Evolutionary conservation across 2,329 filamentous ascomycete genomes (phyloP).

Genomic region (Botryosphaeria dothidea): DNA sequence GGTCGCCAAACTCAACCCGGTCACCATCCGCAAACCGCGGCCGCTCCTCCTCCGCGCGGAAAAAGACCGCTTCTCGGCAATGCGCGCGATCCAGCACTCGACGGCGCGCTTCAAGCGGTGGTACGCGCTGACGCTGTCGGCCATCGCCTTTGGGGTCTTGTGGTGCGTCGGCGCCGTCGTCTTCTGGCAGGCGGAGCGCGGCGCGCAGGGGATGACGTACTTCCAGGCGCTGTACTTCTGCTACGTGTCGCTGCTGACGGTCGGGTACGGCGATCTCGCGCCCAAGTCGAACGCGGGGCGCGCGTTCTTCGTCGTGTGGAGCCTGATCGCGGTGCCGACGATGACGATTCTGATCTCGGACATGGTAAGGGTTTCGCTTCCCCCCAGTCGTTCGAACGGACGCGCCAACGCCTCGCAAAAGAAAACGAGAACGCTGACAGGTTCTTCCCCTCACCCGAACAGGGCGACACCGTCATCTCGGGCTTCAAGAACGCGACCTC

Average conservation of each 20-base stretch:
- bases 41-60: slow-evolving; percentile 58
- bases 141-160: slow-evolving; percentile 67
- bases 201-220: slow-evolving; percentile 64
- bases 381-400: too few relatives aligned
- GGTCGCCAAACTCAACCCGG: background rate
- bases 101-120: slow-evolving; percentile 70
- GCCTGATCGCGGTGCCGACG: slow-evolving; percentile 78
- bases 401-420: too few relatives aligned
- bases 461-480: slow-evolving; percentile 77
- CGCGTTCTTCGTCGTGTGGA: slow-evolving; percentile 94
- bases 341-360: slow-evolving; percentile 70
- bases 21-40: slow-evolving; percentile 36
- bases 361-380: too few relatives aligned
- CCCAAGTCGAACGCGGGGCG: slow-evolving; percentile 77
- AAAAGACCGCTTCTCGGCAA: slow-evolving; percentile 72
- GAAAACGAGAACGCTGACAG: background rate
- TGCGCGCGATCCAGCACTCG: slow-evolving; percentile 75
- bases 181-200: slow-evolving; percentile 64
- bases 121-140: slow-evolving; percentile 69
- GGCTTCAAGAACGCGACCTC: slow-evolving; percentile 65
- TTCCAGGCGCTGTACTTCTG: slow-evolving; percentile 84
- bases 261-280: slow-evolving; percentile 81
- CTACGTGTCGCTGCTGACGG: slow-evolving; percentile 79
- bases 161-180: slow-evolving; percentile 81
- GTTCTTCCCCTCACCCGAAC: too few relatives aligned